Evolutionary conservation across 805 yeast species (phyloP).

Genomic region (Candida coleopterorum): DNA sequence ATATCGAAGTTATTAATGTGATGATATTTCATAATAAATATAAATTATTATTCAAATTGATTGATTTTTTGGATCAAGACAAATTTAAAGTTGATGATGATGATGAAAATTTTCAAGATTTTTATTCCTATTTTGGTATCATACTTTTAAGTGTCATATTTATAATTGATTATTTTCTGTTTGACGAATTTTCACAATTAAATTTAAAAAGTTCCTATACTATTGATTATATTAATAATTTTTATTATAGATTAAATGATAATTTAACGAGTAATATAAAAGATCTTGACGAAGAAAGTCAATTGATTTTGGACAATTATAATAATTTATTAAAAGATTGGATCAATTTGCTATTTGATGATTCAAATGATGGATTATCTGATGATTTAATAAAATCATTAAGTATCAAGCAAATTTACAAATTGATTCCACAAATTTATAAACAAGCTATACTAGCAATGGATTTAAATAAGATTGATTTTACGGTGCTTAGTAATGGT

Average conservation of each 20-base stretch:
- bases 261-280: constrained; percentile 19
- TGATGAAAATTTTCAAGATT: constrained; percentile 59
- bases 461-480: constrained; percentile 49
- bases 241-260: constrained; percentile 26
- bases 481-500: constrained; percentile 65
- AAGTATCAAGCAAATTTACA: constrained; percentile 61
- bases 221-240: constrained; percentile 29
- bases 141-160: constrained; percentile 38
- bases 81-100: constrained; percentile 43
- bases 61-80: constrained; percentile 47
- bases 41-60: constrained; percentile 38
- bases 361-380: constrained; percentile 62
- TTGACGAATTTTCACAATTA: constrained; percentile 20
- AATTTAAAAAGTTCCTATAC: constrained; percentile 26
- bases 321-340: constrained; percentile 49
- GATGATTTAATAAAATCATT: constrained; percentile 73
- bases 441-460: constrained; percentile 66
- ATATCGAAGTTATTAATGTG: constrained; percentile 33
- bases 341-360: constrained; percentile 77
- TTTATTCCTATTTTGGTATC: constrained; percentile 64
- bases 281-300: constrained; percentile 21
- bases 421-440: constrained; percentile 67
- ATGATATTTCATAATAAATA: constrained; percentile 34
- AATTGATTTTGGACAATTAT: constrained; percentile 27
- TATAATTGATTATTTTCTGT: constrained; percentile 13